Conservation (phyloP, 495 filamentous ascomycete species). For the Aspergillus saccharolyticus region DNA sequence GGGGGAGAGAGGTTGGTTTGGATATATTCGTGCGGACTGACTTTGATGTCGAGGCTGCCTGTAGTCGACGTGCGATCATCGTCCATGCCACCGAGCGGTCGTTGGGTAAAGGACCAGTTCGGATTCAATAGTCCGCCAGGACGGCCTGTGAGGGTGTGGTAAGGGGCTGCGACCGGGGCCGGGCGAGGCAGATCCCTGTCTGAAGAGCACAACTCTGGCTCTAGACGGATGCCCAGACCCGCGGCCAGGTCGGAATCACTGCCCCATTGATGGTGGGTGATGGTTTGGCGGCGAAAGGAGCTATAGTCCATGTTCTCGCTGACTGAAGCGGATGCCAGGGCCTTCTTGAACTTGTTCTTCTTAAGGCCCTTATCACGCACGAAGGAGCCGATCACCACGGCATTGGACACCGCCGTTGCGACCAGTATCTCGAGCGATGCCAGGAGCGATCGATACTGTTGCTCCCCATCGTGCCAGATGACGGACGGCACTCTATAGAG, state of each 20-base stretch:
- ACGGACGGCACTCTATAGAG: conserved; percentile 72
- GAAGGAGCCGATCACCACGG: conserved; percentile 74
- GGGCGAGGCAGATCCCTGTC: conserved; percentile 32
- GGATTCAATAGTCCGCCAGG: conserved; percentile 29
- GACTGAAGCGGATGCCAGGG: conserved; percentile 49
- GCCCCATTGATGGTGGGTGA: conserved; percentile 65
- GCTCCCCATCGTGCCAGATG: conserved; percentile 54
- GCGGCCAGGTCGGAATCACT: conserved; percentile 76
- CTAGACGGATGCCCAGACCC: conserved; percentile 62
- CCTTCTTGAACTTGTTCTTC: conserved; percentile 63
- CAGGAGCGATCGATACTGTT: conserved; percentile 70
- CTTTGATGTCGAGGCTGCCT: conserved; percentile 32
- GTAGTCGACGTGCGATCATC: conserved; percentile 26
- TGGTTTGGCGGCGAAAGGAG: conserved; percentile 43
- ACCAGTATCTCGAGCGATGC: conserved; percentile 76
- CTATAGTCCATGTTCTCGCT: conserved; percentile 48
- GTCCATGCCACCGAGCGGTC: conserved; percentile 15
- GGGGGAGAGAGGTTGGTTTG: conserved; percentile 25
- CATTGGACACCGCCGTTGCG: conserved; percentile 71
- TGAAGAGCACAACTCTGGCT: conserved; percentile 51
- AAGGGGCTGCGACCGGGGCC: conserved; percentile 31
- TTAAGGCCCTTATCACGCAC: conserved; percentile 74
- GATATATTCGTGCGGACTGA: conserved; percentile 37
- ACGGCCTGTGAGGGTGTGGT: conserved; percentile 22
- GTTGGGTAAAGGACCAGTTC: conserved; percentile 29